Evolutionary conservation across 768 basidiomycete species (phyloP), one percentile per base, ranked within the genome.

Genomic region (Suillus decipiens): DNA sequence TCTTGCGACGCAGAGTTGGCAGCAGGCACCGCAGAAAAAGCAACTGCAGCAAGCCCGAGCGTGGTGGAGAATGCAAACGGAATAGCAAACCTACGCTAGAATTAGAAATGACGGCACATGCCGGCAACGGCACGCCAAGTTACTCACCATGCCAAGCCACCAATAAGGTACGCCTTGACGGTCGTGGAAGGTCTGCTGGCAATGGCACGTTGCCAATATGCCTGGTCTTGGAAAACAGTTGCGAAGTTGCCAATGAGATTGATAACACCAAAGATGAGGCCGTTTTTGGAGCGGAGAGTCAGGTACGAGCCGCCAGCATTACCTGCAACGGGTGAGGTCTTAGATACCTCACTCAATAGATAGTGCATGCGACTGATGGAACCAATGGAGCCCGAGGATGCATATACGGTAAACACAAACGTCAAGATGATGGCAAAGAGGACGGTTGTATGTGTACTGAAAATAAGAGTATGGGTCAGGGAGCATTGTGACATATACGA

Each of bases 171-270:
- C 0, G 92, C 95, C 74, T 95, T 95, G 63, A 96, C 94, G 14
- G 90, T 90, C n/a, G 84, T 88, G 1, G 86, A 88, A 0, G 93
- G 94, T 17, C 88, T 79, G 64, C 88, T 90, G 1, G 96, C 95
- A 70, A 97, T 94, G 1, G 95, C 95, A 14, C 93, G 84, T 71
- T 95, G 93, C 89, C 92, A 96, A 75, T 96, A 98, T 0, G 92
- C 89, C 70, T 92, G 88, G 63, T 85, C 84, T 68, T 84, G 81
- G 69, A 85, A 84, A 4, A 87, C 85, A 11, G 82, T 85, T 31
- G 83, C 81, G 68, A 93, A 94, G 73, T 95, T 94, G 2, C 94
- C 93, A 61, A 92, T 87, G 67, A 93, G 84, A 73, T 95, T 95
- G 75, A 96, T 90, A 19, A 95, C 86, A 22, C 94, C 88, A 64